Evolutionary conservation across 1,284 basidiomycete species (phyloP), one percentile per base, ranked within the genome.

Genomic region (Acaromyces ingoldii): DNA sequence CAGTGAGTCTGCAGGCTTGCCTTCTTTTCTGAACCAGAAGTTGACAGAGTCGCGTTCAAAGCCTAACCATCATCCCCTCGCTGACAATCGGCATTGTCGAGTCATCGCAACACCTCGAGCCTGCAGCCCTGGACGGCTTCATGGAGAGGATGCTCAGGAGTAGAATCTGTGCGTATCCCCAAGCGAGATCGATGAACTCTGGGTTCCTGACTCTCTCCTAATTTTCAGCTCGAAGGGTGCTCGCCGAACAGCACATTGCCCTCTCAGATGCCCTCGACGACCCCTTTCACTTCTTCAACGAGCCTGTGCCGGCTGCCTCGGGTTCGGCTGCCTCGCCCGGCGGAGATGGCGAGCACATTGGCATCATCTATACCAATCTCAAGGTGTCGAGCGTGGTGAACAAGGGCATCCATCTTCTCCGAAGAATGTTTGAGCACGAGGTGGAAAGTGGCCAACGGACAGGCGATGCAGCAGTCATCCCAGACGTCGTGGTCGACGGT

Each of bases 111-210:
- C 84, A 87, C 70, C 81, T 93, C 10, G 79, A 83, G 0, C 84
- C 89, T 0, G 86, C 89, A 51, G 81, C 83, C 48, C 80, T 93
- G 13, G 90, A 93, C 74, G 81, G 86, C 6, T 91, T 92, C 75
- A 89, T 92, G 85, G 83, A 84, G 21, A 83, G 89, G 24, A 93
- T 93, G 91, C 81, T 93, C 7, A 82, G 89, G 40, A 91, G 89
- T 2, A 81, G 91, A 49, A 91, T 93, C 72, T 91, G 50, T 49
- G 44, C 25, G 44, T n/a, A 9, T 4, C 13, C 6, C 26, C n/a
- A n/a, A 6, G 30, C 6, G 36, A 7, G 36, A 6, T 7, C 36
- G 36, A 10, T n/a, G 25, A 11, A 17, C 19, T 11, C 13, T 41
- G 39, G 19, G 10, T 41, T 11, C 11, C 25, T 13, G 17, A 13